These are phyloP conservation scores for Geosmithia flava DNA, from an alignment of 2,329 filamentous ascomycete species.

Conservation along the genomic window DNA sequence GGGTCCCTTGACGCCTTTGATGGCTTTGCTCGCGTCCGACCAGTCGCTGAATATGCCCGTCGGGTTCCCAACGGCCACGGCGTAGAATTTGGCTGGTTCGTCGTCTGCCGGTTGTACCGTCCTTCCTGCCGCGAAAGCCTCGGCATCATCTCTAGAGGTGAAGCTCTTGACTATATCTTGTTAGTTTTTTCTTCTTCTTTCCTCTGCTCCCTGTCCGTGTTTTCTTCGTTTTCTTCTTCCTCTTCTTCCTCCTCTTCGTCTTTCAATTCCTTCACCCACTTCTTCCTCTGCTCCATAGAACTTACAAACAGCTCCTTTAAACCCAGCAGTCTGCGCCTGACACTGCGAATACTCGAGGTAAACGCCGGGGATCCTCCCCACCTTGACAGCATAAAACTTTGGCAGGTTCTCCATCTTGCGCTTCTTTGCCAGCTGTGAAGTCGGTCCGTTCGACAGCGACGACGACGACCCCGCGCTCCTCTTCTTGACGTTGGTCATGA, in stretches of 20 bases:
- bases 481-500: constrained; percentile 14
- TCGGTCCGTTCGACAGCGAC: constrained; percentile 4
- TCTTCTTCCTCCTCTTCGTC: no score
- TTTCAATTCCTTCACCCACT: no score
- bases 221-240: background rate
- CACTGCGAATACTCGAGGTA: constrained; percentile 51
- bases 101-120: constrained; percentile 21
- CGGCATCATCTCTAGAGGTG: constrained; percentile 58
- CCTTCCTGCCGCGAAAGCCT: constrained; percentile 59
- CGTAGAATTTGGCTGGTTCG: constrained; percentile 41
- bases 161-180: constrained; percentile 64
- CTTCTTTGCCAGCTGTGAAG: constrained; percentile 23
- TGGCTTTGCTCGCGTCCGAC: constrained; percentile 59
- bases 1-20: constrained; percentile 58
- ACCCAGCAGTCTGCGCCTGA: constrained; percentile 46
- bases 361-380: constrained; percentile 45
- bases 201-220: no score
- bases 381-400: constrained; percentile 53
- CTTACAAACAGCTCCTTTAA: constrained; percentile 56
- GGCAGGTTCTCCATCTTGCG: constrained; percentile 32
- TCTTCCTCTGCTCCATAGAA: constrained; percentile 8
- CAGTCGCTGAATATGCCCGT: constrained; percentile 53
- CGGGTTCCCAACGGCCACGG: constrained; percentile 43
- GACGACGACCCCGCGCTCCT: constrained; percentile 11
- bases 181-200: background rate